Evolutionary conservation across 805 yeast genomes (phyloP), one percentile per base, ranked within the genome.

Genomic region (Sugiyamaella marilandica): DNA sequence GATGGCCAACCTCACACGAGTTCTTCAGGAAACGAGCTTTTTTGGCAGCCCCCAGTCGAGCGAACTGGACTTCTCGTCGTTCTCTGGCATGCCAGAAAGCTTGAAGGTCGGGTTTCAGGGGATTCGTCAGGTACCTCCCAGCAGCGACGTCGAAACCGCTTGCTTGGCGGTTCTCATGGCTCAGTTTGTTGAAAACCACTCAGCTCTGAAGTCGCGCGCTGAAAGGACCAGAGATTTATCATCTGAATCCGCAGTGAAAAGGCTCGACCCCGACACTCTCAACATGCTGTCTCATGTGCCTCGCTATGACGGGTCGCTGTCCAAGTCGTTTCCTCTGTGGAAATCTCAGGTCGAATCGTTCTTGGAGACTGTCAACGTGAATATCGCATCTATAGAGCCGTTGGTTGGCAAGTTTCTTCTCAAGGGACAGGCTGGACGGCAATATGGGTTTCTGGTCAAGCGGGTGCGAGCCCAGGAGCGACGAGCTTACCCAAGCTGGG

Each of bases 241-340:
- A 5, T 24, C 29, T 24, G 29, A 24, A 21, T 9, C 43, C 9
- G 10, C 24, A 8, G 24, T 18, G 10, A 39, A 5, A 13, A 39
- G n/a, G n/a, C 43, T 39, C 24, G 21, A 33, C 19, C 37, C 26
- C 18, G 46, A 21, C 14, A 19, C 26, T n/a, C 35, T 51, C 41
- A n/a, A 32, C 13, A 18, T 51, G 47, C 16, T 51, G 11, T 26
- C 41, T 4, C 19, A 21, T 11, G 50, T 51, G 1, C 50, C 54
- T 11, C 26, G 29, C 19, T 51, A 51, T 14, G 18, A 18, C 16
- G 47, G 37, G 19, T 31, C 33, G 10, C 19, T 32, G n/a, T n/a
- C 31, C 9, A 24, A 35, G n/a, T 52, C 55, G 13, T 44, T 47
- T 26, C 39, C 36, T n/a, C 37, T 18, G n/a, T 52, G 55, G 55